A percentile compares a stretch with the other conserved stretches of the same genome.
Conservation (phyloP, 2,329 filamentous ascomycete species). For the Tympanopsis confertula region DNA sequence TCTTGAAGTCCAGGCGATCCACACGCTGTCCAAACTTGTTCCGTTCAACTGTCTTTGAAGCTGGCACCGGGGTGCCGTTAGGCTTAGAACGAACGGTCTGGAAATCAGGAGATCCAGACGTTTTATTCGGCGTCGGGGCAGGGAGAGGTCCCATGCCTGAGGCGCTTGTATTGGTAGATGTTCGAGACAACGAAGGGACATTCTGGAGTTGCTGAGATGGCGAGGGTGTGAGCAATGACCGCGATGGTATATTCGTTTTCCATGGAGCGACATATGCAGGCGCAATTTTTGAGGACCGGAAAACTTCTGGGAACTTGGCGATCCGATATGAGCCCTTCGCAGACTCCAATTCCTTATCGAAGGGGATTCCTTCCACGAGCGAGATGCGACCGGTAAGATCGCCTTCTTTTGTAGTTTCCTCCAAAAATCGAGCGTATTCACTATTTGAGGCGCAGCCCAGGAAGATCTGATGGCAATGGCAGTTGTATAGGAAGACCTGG, state of each 20-base stretch:
- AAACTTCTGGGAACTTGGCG: constrained; percentile 36
- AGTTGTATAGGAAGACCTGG: constrained; percentile 40
- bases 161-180: constrained; percentile 20
- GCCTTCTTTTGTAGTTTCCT: constrained; percentile 31
- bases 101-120: neutral
- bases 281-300: constrained; percentile 36
- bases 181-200: constrained; percentile 22
- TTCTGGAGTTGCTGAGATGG: constrained; percentile 16
- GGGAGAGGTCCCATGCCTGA: constrained; percentile 12
- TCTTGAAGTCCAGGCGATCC: constrained; percentile 35
- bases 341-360: constrained; percentile 35
- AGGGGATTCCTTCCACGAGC: constrained; percentile 41
- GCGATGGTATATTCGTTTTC: constrained; percentile 9
- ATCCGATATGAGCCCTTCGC: constrained; percentile 33
- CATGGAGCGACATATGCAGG: constrained; percentile 10
- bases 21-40: constrained; percentile 49
- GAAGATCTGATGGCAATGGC: constrained; percentile 47
- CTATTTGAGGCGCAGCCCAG: constrained; percentile 46
- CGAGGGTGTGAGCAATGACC: constrained; percentile 18
- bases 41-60: constrained; percentile 30
- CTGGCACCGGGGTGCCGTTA: constrained; percentile 19
- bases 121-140: constrained; percentile 7
- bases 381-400: constrained; percentile 34
- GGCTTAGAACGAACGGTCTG: constrained; percentile 18
- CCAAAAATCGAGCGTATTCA: constrained; percentile 37